Conservation (phyloP, 345 rosid genomes). For the Citrus maxima region DNA sequence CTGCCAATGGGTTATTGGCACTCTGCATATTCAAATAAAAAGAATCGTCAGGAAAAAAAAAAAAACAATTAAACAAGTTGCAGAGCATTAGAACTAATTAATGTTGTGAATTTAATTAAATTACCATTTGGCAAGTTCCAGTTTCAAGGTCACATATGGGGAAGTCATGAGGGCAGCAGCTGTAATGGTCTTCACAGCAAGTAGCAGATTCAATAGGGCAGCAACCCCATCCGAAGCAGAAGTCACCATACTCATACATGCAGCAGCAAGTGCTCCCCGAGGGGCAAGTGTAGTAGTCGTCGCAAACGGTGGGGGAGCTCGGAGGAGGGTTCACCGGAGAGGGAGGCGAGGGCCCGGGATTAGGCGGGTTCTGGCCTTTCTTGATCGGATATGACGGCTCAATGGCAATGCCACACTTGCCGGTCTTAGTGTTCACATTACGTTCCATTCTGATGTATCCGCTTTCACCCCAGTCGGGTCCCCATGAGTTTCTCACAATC, state of each 20-base stretch:
- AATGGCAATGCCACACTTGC: conserved; percentile 81
- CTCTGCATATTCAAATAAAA: conserved; percentile 40
- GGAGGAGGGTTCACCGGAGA: conserved; percentile 46
- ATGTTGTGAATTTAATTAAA: not conserved
- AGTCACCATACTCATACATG: conserved; percentile 37
- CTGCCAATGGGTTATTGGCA: conserved; percentile 50
- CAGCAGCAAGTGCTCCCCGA: conserved; percentile 75
- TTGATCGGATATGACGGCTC: conserved; percentile 79
- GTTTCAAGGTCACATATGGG: conserved; percentile 66
- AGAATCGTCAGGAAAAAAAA: not conserved
- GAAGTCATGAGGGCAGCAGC: conserved; percentile 81
- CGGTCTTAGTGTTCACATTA: conserved; percentile 30
- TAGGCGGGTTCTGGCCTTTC: conserved; percentile 66
- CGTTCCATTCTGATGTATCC: conserved; percentile 80
- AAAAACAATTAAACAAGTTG: not conserved
- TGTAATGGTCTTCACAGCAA: conserved; percentile 69
- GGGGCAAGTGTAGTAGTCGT: conserved; percentile 58
- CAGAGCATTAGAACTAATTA: not conserved
- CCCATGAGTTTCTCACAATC: conserved; percentile 81
- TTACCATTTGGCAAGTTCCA: conserved; percentile 74
- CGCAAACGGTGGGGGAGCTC: conserved; percentile 40
- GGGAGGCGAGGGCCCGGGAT: conserved; percentile 65
- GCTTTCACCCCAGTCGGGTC: conserved; percentile 70
- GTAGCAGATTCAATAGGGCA: conserved; percentile 80
- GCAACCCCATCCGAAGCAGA: conserved; percentile 92